Evolutionary conservation across 805 yeast species (phyloP).

Genomic region (Tanozyma kutaoensis): DNA sequence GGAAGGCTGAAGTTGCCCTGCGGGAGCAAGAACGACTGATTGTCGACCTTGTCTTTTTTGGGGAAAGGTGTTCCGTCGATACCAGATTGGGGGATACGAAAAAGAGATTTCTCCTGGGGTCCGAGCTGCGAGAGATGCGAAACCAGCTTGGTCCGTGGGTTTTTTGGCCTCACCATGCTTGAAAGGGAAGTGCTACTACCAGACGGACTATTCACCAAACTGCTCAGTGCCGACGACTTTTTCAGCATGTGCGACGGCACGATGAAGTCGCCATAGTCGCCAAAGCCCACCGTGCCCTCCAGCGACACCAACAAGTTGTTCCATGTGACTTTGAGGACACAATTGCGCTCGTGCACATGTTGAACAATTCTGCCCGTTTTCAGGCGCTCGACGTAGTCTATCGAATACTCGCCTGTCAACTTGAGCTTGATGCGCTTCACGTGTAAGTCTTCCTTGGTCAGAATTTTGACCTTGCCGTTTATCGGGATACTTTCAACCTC

Average conservation of each 20-base stretch:
- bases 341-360: slow-evolving; percentile 23
- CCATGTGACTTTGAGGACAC: slow-evolving; percentile 34
- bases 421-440: slow-evolving; percentile 23
- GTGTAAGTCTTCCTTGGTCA: slow-evolving; percentile 28
- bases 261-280: slow-evolving; percentile 27
- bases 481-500: slow-evolving; percentile 31
- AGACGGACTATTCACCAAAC: no score
- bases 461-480: slow-evolving; percentile 34
- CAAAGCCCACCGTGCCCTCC: slow-evolving; percentile 23
- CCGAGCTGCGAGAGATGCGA: no score
- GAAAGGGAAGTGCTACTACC: no score
- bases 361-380: slow-evolving; percentile 14
- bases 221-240: no score
- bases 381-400: slow-evolving; percentile 25
- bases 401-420: slow-evolving; percentile 28
- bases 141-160: no score
- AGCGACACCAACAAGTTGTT: slow-evolving; percentile 27
- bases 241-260: slow-evolving; percentile 9
- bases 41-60: slow-evolving; percentile 1
- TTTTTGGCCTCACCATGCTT: no score
- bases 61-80: slow-evolving; percentile 28
- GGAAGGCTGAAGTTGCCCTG: slow-evolving; percentile 41
- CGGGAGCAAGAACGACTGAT: slow-evolving; percentile 28
- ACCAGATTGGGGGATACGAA: slow-evolving; percentile 20
- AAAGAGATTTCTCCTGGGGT: no score